phyloP scores from a whole-genome alignment of 208 protist genomes.

The Blastocrithidia nonstop region DNA sequence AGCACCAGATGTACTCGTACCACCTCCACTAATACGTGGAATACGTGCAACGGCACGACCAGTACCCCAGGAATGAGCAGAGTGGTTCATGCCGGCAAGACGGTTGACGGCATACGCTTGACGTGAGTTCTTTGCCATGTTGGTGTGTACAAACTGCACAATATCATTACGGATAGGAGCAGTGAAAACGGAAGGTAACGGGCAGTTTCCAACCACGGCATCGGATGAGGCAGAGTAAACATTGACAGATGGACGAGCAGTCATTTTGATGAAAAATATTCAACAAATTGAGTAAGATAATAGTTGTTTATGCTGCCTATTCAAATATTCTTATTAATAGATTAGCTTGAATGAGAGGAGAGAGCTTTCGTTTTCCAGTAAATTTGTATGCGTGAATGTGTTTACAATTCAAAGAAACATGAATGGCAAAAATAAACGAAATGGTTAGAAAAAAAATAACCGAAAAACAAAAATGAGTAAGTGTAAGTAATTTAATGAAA shows the following conservation, averaged over 20 bases:
- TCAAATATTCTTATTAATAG: too few relatives aligned
- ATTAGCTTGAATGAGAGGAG: too few relatives aligned
- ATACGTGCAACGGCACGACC: slow-evolving; percentile 99
- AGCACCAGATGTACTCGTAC: slow-evolving; percentile 95
- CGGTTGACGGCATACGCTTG: slow-evolving; percentile 94
- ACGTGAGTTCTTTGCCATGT: slow-evolving; percentile 96
- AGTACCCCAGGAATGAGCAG: slow-evolving; percentile 99
- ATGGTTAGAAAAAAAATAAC: neutral
- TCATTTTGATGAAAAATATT: slow-evolving; percentile 49
- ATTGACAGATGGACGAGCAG: slow-evolving; percentile 71
- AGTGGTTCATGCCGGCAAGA: slow-evolving; percentile 93
- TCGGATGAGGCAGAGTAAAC: slow-evolving; percentile 76
- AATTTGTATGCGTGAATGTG: too few relatives aligned
- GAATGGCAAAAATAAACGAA: slow-evolving; percentile 4
- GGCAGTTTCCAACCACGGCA: slow-evolving; percentile 50
- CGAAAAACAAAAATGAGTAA: too few relatives aligned
- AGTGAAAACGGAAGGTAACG: slow-evolving; percentile 74
- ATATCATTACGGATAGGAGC: slow-evolving; percentile 74
- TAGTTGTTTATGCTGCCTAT: too few relatives aligned
- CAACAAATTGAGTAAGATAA: too few relatives aligned
- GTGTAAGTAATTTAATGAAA: too few relatives aligned
- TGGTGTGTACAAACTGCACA: slow-evolving; percentile 91
- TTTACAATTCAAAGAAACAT: slow-evolving; percentile 4
- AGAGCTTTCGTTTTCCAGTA: too few relatives aligned
- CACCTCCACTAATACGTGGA: slow-evolving; percentile 96